A percentile compares a stretch with the other conserved stretches of the same genome.
phyloP scores from a whole-genome alignment of 208 protist species.

The Eutreptiella sp. region DNA sequence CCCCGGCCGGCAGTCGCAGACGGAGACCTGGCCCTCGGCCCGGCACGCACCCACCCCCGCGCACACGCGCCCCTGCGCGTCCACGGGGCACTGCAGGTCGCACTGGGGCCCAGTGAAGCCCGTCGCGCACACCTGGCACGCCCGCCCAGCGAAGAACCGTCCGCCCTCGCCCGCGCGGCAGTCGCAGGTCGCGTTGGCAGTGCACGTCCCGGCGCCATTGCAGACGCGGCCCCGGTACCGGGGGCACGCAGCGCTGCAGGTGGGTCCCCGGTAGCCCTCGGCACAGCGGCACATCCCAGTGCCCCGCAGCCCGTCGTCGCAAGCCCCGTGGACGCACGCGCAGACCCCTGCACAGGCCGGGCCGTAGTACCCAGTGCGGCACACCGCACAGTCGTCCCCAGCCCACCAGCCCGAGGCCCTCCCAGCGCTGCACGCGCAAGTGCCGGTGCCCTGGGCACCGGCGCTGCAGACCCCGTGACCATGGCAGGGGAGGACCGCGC shows the following conservation, averaged over 20 bases:
- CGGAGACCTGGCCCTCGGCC: too few species aligned
- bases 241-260: too few species aligned
- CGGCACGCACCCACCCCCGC: background rate
- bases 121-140: too few species aligned
- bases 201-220: conserved; percentile 1
- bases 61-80: background rate
- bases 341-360: background rate
- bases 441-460: conserved; percentile 26
- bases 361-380: conserved; percentile 17
- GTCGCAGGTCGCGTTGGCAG: conserved; percentile 13
- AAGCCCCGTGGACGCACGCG: conserved; percentile 4
- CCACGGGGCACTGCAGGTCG: background rate
- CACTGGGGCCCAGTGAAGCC: background rate
- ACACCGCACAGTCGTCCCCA: conserved; percentile 5
- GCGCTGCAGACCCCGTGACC: conserved; percentile 15
- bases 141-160: too few species aligned
- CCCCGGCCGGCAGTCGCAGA: conserved; percentile 17
- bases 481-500: background rate
- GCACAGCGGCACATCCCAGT: too few species aligned
- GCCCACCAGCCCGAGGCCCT: conserved; percentile 22
- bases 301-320: conserved; percentile 15
- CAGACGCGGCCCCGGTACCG: background rate
- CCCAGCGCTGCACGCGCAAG: conserved; percentile 32
- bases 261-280: too few species aligned
- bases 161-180: too few species aligned